These are phyloP conservation scores for Tuber brumale DNA, from an alignment of 495 filamentous ascomycete species.

Conservation along the genomic window DNA sequence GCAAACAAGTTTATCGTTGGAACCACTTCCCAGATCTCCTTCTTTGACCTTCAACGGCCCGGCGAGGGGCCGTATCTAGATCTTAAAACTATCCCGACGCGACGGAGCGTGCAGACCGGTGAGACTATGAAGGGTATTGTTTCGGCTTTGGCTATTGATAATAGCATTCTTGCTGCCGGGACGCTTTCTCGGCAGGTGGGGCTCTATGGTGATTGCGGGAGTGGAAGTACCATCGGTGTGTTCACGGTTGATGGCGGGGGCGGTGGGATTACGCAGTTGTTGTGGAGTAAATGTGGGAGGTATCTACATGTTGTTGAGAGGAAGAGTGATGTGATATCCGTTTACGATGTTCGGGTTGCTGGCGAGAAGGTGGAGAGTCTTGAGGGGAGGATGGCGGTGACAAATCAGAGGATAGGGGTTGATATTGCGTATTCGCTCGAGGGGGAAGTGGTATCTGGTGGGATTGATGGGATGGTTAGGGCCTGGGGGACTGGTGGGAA, in stretches of 20 bases:
- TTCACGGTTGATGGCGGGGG: conserved; percentile 55
- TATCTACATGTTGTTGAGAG: conserved; percentile 87
- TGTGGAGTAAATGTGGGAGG: conserved; percentile 78
- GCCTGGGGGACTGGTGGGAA: conserved; percentile 58
- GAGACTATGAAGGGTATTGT: conserved; percentile 80
- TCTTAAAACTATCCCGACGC: conserved; percentile 69
- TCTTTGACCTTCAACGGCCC: conserved; percentile 68
- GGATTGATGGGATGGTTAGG: conserved; percentile 67
- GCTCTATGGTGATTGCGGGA: conserved; percentile 63
- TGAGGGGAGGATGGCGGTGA: conserved; percentile 60
- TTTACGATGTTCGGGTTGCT: conserved; percentile 78
- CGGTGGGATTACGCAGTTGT: conserved; percentile 63
- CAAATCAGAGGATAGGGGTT: conserved; percentile 71
- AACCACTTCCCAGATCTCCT: conserved; percentile 61
- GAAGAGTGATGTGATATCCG: conserved; percentile 60
- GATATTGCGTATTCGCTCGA: conserved; percentile 55
- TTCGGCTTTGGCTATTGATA: conserved; percentile 52
- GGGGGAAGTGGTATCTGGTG: conserved; percentile 49
- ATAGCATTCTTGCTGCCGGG: conserved; percentile 65
- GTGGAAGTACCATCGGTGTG: conserved; percentile 60
- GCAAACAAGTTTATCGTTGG: conserved; percentile 61
- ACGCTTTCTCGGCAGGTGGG: conserved; percentile 72
- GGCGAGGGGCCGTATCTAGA: conserved; percentile 57
- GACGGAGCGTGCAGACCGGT: conserved; percentile 60
- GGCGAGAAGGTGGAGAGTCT: conserved; percentile 64